Evolutionary conservation across 495 filamentous ascomycete species (phyloP), one percentile per base, ranked within the genome.

Genomic region (Annulohypoxylon bovei): DNA sequence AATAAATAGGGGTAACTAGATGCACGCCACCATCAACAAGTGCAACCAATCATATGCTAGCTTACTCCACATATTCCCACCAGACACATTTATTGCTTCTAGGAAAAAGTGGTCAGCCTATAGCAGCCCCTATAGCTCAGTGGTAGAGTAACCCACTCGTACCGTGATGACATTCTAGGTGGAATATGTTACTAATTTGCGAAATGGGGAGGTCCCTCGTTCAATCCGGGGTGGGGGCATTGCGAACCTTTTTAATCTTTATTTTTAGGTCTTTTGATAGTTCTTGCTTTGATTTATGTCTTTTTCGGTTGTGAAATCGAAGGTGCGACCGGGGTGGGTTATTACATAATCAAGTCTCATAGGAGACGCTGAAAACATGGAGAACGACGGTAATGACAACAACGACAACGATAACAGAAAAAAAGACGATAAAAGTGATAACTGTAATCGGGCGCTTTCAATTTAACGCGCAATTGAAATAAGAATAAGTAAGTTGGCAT

Each of bases 131-230:
- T 49, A 49, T 49, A 49, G 46, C 46, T 49, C 46, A 49, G 46
- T 49, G 46, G 46, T 49, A 49, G 46, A 49, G 46, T 22, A 22
- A 6, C 14, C 2, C 22, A 49, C 46, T 49, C 46, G 46, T 49
- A 49, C 23, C 7, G 23, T 42, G 20, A 22, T 49, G 22, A 14
- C 39, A n/a, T 20, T 25, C 22, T 22, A n/a, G n/a, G n/a, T n/a
- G n/a, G 16, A 42, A n/a, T 16, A 46, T 46, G 16, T 18, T 46
- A 46, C 6, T n/a, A 14, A 49, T 27, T 4, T 49, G n/a, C 8
- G 22, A 28, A 1, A 49, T 88, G 71, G 4, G 18, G 49, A 53
- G 49, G 49, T 53, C 49, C 49, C 32, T 53, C 49, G 49, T 53
- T 53, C 49, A 53, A 53, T 53, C 49, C 49, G 49, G 49, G 32